A percentile compares a stretch with the other conserved stretches of the same genome.
Evolutionary conservation across 352 stramenopile species (phyloP).

Genomic region (Pythium monospermum): DNA sequence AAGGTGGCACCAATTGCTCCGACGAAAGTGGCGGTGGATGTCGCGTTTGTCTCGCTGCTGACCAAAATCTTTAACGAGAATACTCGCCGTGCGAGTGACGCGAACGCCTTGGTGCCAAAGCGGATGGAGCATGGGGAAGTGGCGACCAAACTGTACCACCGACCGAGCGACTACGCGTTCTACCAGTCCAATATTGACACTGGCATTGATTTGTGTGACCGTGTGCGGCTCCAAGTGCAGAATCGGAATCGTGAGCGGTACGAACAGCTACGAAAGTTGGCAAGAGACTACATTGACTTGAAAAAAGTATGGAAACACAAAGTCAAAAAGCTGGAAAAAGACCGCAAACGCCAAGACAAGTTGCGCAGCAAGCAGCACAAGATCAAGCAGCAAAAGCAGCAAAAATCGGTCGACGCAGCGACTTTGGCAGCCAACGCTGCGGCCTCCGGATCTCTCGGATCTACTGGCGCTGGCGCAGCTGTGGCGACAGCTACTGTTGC

Average conservation of each 20-base stretch:
- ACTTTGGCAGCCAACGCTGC: too few species aligned
- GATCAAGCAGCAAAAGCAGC: constrained; percentile 47
- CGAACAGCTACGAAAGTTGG: constrained; percentile 63
- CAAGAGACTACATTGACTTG: constrained; percentile 73
- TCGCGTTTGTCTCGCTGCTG: constrained; percentile 53
- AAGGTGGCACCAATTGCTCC: constrained; percentile 12
- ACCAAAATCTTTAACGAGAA: constrained; percentile 66
- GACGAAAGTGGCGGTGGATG: constrained; percentile 58
- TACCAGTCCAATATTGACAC: constrained; percentile 69
- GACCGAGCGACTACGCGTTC: constrained; percentile 70
- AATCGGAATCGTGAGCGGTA: constrained; percentile 59
- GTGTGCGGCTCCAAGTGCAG: constrained; percentile 58
- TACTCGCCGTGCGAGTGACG: constrained; percentile 32
- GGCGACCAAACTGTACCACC: constrained; percentile 60
- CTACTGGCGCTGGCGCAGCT: constrained; percentile 7
- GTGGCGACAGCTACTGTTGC: too few species aligned
- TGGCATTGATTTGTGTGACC: constrained; percentile 35
- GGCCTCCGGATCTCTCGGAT: too few species aligned
- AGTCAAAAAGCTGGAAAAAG: constrained; percentile 85
- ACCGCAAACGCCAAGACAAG: constrained; percentile 83
- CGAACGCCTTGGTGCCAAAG: constrained; percentile 60
- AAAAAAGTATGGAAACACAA: constrained; percentile 80
- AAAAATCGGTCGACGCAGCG: constrained; percentile 26
- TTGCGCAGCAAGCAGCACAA: constrained; percentile 54
- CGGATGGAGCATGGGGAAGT: constrained; percentile 37